phyloP scores from a whole-genome alignment of 257 asterid genomes.

The Leonotis leonurus region DNA sequence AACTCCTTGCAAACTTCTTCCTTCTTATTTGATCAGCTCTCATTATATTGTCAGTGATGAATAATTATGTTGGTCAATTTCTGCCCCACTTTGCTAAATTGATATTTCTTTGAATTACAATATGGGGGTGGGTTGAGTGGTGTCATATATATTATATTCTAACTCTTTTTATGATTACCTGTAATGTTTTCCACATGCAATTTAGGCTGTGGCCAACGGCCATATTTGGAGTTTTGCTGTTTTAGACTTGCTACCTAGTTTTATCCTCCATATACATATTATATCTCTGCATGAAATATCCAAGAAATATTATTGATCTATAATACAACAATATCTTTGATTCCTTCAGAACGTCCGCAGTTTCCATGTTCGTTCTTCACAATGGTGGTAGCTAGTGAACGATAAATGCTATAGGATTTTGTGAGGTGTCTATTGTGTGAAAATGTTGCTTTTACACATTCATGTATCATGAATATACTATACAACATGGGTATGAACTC shows the following conservation, averaged over 20 bases:
- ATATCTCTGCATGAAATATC: background rate
- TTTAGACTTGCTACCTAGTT: background rate
- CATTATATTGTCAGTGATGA: background rate
- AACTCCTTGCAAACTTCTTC: background rate
- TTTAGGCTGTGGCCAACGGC: background rate
- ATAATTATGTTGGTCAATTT: background rate
- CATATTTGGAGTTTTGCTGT: background rate
- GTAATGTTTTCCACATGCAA: slow-evolving; percentile 5
- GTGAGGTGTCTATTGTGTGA: background rate
- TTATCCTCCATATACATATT: background rate
- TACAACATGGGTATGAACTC: background rate
- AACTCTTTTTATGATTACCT: background rate
- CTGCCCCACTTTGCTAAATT: slow-evolving; percentile 2
- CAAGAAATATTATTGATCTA: background rate
- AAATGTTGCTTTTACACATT: background rate
- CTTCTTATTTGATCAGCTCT: slow-evolving; percentile 1
- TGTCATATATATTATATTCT: background rate
- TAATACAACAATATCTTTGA: background rate
- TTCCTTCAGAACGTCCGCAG: background rate
- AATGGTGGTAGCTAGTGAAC: slow-evolving; percentile 6
- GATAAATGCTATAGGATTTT: slow-evolving; percentile 1
- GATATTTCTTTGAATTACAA: slow-evolving; percentile 2
- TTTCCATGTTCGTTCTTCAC: slow-evolving; percentile 5
- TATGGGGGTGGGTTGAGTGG: background rate
- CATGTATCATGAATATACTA: background rate